A percentile compares a stretch with the other conserved stretches of the same genome.
Conservation (phyloP, 2,329 filamentous ascomycete genomes). For the Kalmusia sp. region DNA sequence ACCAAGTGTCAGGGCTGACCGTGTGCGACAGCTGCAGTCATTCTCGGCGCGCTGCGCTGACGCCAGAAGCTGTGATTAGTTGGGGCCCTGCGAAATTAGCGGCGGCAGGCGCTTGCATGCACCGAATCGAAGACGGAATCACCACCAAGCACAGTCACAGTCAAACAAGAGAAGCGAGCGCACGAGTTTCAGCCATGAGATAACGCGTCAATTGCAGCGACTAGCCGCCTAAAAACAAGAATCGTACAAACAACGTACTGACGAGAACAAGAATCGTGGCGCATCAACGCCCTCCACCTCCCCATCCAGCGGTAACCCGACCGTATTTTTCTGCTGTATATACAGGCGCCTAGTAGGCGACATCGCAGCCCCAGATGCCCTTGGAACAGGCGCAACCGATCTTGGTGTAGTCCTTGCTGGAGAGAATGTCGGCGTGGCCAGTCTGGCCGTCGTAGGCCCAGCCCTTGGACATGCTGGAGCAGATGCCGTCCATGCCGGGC, state of each 20-base stretch:
- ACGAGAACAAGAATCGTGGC: constrained; percentile 18
- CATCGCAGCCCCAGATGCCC: constrained; percentile 42
- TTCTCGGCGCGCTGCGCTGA: background rate
- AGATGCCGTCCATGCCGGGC: constrained; percentile 33
- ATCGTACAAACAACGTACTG: constrained; percentile 29
- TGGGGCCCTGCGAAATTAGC: constrained; percentile 4
- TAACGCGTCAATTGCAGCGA: constrained; percentile 16
- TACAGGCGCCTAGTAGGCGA: constrained; percentile 29
- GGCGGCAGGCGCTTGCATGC: background rate
- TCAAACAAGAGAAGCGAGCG: background rate
- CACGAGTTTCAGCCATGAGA: background rate
- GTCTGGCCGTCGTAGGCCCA: constrained; percentile 39
- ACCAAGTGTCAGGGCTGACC: background rate
- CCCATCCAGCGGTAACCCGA: constrained; percentile 16
- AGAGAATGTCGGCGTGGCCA: constrained; percentile 43
- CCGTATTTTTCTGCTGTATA: constrained; percentile 8
- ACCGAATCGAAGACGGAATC: background rate
- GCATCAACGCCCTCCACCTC: constrained; percentile 13
- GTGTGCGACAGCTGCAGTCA: background rate
- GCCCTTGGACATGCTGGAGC: constrained; percentile 30
- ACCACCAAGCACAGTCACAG: background rate
- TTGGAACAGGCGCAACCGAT: constrained; percentile 33
- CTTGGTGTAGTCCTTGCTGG: constrained; percentile 31
- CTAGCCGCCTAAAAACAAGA: constrained; percentile 21
- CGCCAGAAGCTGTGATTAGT: background rate